A percentile compares a stretch with the other conserved stretches of the same genome.
Evolutionary conservation across 1,139 yeast genomes (phyloP).

Genomic region (Yamadazyma diddensiae): DNA sequence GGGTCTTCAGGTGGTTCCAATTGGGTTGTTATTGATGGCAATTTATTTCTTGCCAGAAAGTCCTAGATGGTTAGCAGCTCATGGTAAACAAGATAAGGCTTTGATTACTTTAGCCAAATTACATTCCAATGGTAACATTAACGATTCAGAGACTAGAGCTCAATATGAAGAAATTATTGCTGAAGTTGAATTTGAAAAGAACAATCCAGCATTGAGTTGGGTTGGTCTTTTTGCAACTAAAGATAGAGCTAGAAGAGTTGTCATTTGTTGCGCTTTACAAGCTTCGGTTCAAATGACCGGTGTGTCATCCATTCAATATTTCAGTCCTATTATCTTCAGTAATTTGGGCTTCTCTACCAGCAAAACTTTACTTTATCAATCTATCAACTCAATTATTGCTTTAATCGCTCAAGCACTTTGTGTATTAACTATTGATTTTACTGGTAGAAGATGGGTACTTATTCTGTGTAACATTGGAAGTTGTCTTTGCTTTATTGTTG

Average conservation of each 20-base stretch:
- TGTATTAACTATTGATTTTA: constrained; percentile 27
- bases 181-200: constrained; percentile 21
- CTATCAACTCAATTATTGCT: constrained; percentile 53
- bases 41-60: constrained; percentile 54
- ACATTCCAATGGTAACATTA: constrained; percentile 20
- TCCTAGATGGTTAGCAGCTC: constrained; percentile 51
- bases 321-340: constrained; percentile 38
- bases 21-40: constrained; percentile 17
- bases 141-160: constrained; percentile 14
- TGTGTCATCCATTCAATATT: constrained; percentile 72
- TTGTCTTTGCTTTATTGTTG: constrained; percentile 21
- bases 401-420: constrained; percentile 29
- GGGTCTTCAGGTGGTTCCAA: constrained; percentile 20
- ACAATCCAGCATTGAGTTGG: constrained; percentile 19
- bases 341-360: constrained; percentile 18
- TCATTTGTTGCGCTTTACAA: constrained; percentile 14
- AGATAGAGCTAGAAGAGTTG: constrained; percentile 15
- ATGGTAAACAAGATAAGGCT: constrained; percentile 38
- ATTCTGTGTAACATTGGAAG: constrained; percentile 12
- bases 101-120: constrained; percentile 19
- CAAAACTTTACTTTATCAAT: constrained; percentile 34
- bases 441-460: constrained; percentile 17
- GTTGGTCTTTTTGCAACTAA: constrained; percentile 17
- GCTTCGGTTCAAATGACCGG: constrained; percentile 55
- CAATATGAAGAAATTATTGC: constrained; percentile 15